Base-by-base conservation (phyloP, 1,284 basidiomycete genomes). In the Coniophora puteana region DNA sequence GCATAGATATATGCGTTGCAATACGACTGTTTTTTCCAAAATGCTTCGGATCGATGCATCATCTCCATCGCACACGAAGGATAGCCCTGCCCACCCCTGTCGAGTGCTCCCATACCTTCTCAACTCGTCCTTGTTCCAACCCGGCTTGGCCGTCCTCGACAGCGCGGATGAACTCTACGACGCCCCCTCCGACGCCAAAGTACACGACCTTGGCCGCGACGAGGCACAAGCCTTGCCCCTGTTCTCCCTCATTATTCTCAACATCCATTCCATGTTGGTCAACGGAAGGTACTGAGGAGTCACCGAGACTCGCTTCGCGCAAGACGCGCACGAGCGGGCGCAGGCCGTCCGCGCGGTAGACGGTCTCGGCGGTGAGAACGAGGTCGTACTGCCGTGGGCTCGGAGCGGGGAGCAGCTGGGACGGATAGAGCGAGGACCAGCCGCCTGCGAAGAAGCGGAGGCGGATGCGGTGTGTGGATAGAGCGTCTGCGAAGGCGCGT, bases 171-270 rank as follows among this genome's bases (percentile, higher is more conserved):
- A 99, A 96, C 44, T 86, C 83, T 17, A 77, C 66, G 8, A 93
- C 71, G 0, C 93, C 90, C 0, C 94, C 94, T 0, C 95, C 95
- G 4, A 98, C 93, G 13, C 95, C 95, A 65, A 98, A 98, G 61
- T 99, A 98, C 21, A 97, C 68, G 8, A 92, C 74, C 65, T 94
- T 98, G n/a, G 83, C 84, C 0, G 91, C 89, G 4, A 92, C 81
- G 11, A 93, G 72, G 53, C 83, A 88, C 8, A 75, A 31, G 48
- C 64, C 61, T 25, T 44, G 41, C 16, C 30, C 18, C 18, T 31
- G 38, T 10, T 29, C 36, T 22, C 40, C 34, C 10, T n/a, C 32
- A 18, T 13, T 44, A n/a, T 22, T 21, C 14, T 23, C 24, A 14
- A 45, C 12, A 17, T 43, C 24, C 11, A 40, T 16, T 20, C 12